Evolutionary conservation across 139 green algal genomes (phyloP), one percentile per base, ranked within the genome.

Genomic region (Coelastrella sp.): DNA sequence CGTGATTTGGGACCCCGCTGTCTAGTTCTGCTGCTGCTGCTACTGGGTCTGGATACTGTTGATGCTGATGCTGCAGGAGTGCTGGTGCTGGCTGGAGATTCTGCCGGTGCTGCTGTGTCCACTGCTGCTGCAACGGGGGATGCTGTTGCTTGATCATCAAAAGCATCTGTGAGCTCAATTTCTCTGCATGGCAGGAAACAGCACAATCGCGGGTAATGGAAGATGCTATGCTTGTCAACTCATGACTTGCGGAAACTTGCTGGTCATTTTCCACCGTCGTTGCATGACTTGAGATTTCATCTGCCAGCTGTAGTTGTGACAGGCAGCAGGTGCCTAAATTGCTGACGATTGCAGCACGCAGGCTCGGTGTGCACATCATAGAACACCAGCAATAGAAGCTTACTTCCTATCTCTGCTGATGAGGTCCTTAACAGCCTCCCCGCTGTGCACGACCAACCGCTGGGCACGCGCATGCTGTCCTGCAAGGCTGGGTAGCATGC

Each of bases 151-250:
- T 17, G 7, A 6, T 88, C 84, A 12, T 88, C 84, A 81, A 88
- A 88, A 4, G 68, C 84, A 70, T 88, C 84, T 68, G 84, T 88
- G 35, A 88, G 22, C 84, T 88, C 84, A 17, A 88, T 24, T 1
- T 20, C 35, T 56, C 68, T 88, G 84, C 49, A 81, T 7, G 14
- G 78, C 49, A 83, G 3, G 68, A 9, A 8, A 58, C 57, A 61
- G 35, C 25, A 65, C 58, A 15, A 17, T n/a, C 59, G 15, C 59
- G 58, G 7, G 8, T 60, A 59, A 8, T 58, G 15, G 17, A 0
- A n/a, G n/a, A 19, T 11, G 9, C 11, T 9, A 49, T 78, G 70
- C 20, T 19, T 78, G 15, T 7, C 11, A 0, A 49, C 35, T 49
- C 35, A 49, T 49, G 4, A 82, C 4, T 61, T 12, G 14, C 35